phyloP scores from a whole-genome alignment of 352 stramenopile genomes.

The Globisporangium yorkense region DNA sequence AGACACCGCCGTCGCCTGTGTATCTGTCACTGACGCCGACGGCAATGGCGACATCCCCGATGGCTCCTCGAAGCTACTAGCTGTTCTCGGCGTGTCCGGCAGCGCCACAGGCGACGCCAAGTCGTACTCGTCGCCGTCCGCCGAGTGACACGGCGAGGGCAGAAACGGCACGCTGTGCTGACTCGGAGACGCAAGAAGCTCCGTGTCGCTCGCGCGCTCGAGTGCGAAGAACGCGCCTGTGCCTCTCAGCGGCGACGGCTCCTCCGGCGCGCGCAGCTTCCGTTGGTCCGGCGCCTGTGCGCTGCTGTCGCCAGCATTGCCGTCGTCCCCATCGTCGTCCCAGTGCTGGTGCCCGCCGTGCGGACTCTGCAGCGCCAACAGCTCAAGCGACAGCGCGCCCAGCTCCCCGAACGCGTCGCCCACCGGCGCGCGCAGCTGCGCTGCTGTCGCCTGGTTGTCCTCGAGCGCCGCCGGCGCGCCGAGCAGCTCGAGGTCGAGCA shows the following conservation, averaged over 20 bases:
- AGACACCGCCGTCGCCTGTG: slow-evolving; percentile 7
- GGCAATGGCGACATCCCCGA: no score
- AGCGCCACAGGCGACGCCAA: slow-evolving; percentile 59
- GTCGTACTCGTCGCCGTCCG: slow-evolving; percentile 45
- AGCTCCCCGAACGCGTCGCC: slow-evolving; percentile 6
- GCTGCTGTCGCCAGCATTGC: background rate
- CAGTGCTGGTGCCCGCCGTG: slow-evolving; percentile 54
- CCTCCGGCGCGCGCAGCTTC: slow-evolving; percentile 13
- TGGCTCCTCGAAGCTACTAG: background rate
- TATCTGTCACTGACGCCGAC: background rate
- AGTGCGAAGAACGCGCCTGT: background rate
- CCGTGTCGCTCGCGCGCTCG: background rate
- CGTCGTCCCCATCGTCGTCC: slow-evolving; percentile 24
- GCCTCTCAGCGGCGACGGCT: slow-evolving; percentile 5
- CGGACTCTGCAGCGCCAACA: slow-evolving; percentile 66
- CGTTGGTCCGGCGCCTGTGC: background rate
- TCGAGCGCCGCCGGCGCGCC: slow-evolving; percentile 21
- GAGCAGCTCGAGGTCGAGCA: slow-evolving; percentile 50
- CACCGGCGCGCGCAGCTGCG: slow-evolving; percentile 5
- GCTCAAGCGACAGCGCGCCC: slow-evolving; percentile 40
- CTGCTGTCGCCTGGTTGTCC: slow-evolving; percentile 23
- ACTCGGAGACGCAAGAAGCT: slow-evolving; percentile 33
- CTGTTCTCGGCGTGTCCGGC: slow-evolving; percentile 32
- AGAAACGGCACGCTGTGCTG: slow-evolving; percentile 32
- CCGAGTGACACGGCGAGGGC: slow-evolving; percentile 23